Conservation (phyloP, 257 asterid species). For the Coffea canephora region DNA sequence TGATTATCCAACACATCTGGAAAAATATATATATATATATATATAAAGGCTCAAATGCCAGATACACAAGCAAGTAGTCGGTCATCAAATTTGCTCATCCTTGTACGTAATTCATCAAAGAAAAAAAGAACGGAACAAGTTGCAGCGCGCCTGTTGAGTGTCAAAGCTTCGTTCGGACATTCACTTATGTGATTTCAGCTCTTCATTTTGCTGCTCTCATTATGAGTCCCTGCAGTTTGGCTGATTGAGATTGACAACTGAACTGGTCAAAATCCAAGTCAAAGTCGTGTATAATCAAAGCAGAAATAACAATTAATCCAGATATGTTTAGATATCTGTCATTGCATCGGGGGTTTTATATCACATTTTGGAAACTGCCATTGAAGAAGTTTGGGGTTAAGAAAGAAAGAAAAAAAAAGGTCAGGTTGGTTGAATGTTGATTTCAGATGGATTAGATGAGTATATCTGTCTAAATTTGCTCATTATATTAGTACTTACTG, state of each 20-base stretch:
- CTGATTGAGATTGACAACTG: too few species aligned
- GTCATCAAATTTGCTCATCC: background rate
- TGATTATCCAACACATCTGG: too few species aligned
- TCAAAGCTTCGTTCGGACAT: too few species aligned
- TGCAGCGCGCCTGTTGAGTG: background rate
- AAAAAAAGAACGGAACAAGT: background rate
- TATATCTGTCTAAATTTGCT: background rate
- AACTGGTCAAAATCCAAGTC: background rate
- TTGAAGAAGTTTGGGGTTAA: background rate
- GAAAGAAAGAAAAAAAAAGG: background rate
- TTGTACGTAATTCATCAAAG: background rate
- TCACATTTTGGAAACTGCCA: too few species aligned
- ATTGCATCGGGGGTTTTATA: too few species aligned
- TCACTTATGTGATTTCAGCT: too few species aligned
- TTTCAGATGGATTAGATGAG: background rate
- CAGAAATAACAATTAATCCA: background rate
- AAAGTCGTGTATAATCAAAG: background rate
- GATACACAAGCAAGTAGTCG: background rate
- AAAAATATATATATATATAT: too few species aligned
- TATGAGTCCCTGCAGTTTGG: too few species aligned
- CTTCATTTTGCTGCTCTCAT: too few species aligned
- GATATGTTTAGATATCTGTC: background rate
- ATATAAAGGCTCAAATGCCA: too few species aligned
- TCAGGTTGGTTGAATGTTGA: conserved; percentile 16
- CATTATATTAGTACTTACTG: too few species aligned